A percentile compares a stretch with the other conserved stretches of the same genome.
phyloP scores from a whole-genome alignment of 2,329 filamentous ascomycete genomes.

The Neofusicoccum laricinum region DNA sequence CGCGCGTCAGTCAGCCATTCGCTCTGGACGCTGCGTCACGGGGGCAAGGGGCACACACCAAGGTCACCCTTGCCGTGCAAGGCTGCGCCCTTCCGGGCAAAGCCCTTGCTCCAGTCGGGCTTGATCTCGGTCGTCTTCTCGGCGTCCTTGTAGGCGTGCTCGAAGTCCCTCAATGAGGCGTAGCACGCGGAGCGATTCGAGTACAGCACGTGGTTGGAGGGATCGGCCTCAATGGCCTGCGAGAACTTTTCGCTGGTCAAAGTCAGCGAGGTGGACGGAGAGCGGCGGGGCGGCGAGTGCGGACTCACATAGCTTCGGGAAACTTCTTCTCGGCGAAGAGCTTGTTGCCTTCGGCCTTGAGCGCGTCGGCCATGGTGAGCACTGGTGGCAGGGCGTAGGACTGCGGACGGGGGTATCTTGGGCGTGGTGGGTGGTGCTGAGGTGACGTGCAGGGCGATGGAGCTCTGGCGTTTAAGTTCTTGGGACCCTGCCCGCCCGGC shows the following conservation, averaged over 20 bases:
- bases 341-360: slow-evolving; percentile 98
- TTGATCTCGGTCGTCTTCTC: slow-evolving; percentile 92
- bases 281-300: slow-evolving; percentile 18
- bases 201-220: slow-evolving; percentile 92
- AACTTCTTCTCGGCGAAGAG: slow-evolving; percentile 98
- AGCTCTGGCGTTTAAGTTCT: slow-evolving; percentile 8
- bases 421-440: background rate
- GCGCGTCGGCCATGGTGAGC: slow-evolving; percentile 65
- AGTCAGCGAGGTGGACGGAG: slow-evolving; percentile 12
- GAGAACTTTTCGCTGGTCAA: slow-evolving; percentile 80
- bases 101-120: slow-evolving; percentile 97
- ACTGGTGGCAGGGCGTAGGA: background rate
- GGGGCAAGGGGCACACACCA: slow-evolving; percentile 39
- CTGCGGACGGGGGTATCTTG: background rate
- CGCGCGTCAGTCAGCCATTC: slow-evolving; percentile 18
- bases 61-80: slow-evolving; percentile 85
- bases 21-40: no score
- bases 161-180: slow-evolving; percentile 86
- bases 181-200: slow-evolving; percentile 90
- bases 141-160: slow-evolving; percentile 81
- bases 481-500: background rate
- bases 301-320: slow-evolving; percentile 83
- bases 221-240: slow-evolving; percentile 81
- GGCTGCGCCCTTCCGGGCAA: slow-evolving; percentile 88
- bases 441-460: background rate